Percentiles rank a stretch among this genome's conserved stretches.
Evolutionary conservation across 768 basidiomycete genomes (phyloP).

Genomic region (Suillus occidentalis): DNA sequence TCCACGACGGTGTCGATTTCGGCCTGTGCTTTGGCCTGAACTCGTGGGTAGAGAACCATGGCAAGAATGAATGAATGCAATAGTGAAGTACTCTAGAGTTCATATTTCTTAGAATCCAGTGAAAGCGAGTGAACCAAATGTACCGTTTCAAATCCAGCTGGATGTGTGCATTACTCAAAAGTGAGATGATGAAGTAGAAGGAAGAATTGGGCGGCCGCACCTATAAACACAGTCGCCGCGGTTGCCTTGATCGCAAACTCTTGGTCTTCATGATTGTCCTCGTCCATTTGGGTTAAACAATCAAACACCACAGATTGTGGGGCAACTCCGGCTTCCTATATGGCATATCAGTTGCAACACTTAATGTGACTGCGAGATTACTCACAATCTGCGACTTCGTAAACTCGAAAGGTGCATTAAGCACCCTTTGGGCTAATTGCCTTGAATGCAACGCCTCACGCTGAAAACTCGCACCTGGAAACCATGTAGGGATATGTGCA

Average conservation of each 20-base stretch:
- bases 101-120: background rate
- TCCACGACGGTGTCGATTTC: conserved; percentile 22
- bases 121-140: background rate
- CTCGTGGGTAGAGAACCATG: conserved; percentile 21
- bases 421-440: conserved; percentile 16
- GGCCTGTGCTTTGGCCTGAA: conserved; percentile 24
- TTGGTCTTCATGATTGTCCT: conserved; percentile 8
- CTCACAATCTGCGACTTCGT: conserved; percentile 18
- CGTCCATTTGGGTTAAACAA: conserved; percentile 9
- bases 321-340: conserved; percentile 22
- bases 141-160: conserved; percentile 4
- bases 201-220: conserved; percentile 11
- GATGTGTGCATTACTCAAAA: too few relatives aligned
- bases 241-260: conserved; percentile 25
- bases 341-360: background rate
- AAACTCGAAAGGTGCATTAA: conserved; percentile 23
- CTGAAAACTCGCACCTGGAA: conserved; percentile 17
- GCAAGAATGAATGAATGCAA: conserved; percentile 22
- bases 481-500: conserved; percentile 20
- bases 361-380: background rate
- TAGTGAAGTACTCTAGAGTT: conserved; percentile 14
- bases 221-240: conserved; percentile 23
- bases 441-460: conserved; percentile 13
- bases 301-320: conserved; percentile 26
- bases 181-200: background rate